Percentiles rank a stretch among this genome's conserved stretches.
Conservation (phyloP, 179 eudicot genomes). For the Heliamphora pulchella region DNA sequence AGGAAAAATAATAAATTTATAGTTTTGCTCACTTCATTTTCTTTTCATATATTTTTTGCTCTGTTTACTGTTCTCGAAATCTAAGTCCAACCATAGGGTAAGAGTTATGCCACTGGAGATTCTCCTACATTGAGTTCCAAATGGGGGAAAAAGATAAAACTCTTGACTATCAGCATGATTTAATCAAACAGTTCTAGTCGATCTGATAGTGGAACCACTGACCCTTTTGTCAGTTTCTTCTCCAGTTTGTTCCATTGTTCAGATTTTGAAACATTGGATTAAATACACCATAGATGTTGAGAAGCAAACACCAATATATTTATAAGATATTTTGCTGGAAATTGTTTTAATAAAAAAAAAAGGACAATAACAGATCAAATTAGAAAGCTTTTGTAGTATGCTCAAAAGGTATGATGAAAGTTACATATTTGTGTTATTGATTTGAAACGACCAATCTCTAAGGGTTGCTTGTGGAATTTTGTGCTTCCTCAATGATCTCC, state of each 20-base stretch:
- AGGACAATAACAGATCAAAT: not conserved
- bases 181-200: not conserved
- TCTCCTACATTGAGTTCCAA: not conserved
- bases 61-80: too few relatives aligned
- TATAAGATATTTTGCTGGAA: not conserved
- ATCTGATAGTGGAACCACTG: not conserved
- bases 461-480: not conserved
- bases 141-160: not conserved
- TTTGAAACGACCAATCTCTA: not conserved
- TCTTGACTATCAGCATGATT: not conserved
- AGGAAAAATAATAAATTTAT: not conserved
- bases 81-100: too few relatives aligned
- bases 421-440: not conserved
- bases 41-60: too few relatives aligned
- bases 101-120: not conserved
- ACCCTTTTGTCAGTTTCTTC: not conserved
- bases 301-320: not conserved
- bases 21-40: too few relatives aligned
- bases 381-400: not conserved
- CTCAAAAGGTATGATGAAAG: not conserved
- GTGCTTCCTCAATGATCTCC: not conserved
- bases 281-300: not conserved
- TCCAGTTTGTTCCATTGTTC: not conserved
- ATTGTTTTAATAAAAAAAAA: not conserved
- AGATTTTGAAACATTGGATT: not conserved